A percentile compares a stretch with the other conserved stretches of the same genome.
phyloP scores from a whole-genome alignment of 2,329 filamentous ascomycete genomes.

The Neofusicoccum parvum region DNA sequence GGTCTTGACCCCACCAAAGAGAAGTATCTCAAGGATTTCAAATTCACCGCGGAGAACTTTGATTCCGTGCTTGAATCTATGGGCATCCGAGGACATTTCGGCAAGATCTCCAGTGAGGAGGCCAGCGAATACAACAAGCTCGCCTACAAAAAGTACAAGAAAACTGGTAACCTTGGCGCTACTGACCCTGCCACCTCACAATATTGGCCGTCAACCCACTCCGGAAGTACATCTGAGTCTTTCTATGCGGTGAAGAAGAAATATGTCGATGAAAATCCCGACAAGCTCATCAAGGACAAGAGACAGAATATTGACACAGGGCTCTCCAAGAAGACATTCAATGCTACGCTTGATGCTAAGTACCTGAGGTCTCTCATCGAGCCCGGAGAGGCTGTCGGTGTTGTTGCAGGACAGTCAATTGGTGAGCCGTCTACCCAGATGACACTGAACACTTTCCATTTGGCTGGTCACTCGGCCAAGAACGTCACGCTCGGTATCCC shows the following conservation, averaged over 20 bases:
- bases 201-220: slow-evolving; percentile 71
- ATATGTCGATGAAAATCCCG: slow-evolving; percentile 77
- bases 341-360: slow-evolving; percentile 84
- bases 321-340: slow-evolving; percentile 70
- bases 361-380: slow-evolving; percentile 92
- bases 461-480: slow-evolving; percentile 96
- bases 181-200: slow-evolving; percentile 64
- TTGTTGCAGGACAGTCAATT: slow-evolving; percentile 94
- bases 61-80: slow-evolving; percentile 77
- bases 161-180: slow-evolving; percentile 66
- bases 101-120: slow-evolving; percentile 66
- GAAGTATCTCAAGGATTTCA: slow-evolving; percentile 86
- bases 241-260: slow-evolving; percentile 72
- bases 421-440: slow-evolving; percentile 98
- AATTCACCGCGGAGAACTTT: slow-evolving; percentile 86
- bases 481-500: slow-evolving; percentile 99
- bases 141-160: slow-evolving; percentile 77
- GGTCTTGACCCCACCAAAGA: slow-evolving; percentile 93
- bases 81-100: slow-evolving; percentile 61
- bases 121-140: slow-evolving; percentile 63
- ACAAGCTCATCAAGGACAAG: slow-evolving; percentile 62
- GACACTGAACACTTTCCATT: slow-evolving; percentile 99
- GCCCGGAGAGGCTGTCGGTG: slow-evolving; percentile 93
- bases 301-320: slow-evolving; percentile 52
- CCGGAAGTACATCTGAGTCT: slow-evolving; percentile 85